Evolutionary conservation across 768 basidiomycete species (phyloP).

Genomic region (Calvatia gigantea): DNA sequence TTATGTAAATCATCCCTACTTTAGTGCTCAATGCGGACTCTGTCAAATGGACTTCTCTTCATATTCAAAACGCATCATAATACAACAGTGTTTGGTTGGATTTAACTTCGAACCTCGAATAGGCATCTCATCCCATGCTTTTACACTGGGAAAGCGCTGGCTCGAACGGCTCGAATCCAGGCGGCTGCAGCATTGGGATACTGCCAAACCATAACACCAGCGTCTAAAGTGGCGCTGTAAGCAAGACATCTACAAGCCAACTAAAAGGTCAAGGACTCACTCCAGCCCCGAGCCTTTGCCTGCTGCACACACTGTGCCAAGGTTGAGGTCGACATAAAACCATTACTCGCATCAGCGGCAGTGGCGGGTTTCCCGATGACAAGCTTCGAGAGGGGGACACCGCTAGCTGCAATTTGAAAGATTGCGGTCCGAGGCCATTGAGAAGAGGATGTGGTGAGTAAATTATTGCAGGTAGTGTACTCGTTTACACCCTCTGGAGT

Average conservation of each 20-base stretch:
- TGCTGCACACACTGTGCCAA: constrained; percentile 60
- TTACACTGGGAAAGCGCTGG: constrained; percentile 31
- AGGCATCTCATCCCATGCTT: not conserved
- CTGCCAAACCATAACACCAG: constrained; percentile 38
- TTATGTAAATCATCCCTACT: too few relatives aligned
- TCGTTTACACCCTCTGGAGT: constrained; percentile 56
- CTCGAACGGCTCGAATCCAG: constrained; percentile 38
- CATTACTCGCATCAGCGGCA: constrained; percentile 49
- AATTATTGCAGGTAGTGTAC: constrained; percentile 58
- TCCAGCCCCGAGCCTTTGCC: constrained; percentile 63
- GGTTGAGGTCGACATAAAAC: constrained; percentile 56
- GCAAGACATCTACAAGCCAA: too few relatives aligned
- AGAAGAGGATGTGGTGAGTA: constrained; percentile 55
- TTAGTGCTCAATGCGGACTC: too few relatives aligned
- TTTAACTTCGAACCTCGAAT: not conserved
- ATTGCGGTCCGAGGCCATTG: constrained; percentile 60
- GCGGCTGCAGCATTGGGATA: constrained; percentile 36
- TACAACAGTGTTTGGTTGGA: not conserved
- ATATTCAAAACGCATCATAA: not conserved
- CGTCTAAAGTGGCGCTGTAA: too few relatives aligned
- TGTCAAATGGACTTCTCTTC: not conserved
- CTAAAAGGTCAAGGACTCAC: constrained; percentile 35
- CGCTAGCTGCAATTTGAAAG: constrained; percentile 56
- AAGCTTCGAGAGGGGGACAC: constrained; percentile 59
- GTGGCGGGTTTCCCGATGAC: constrained; percentile 74